Conservation (phyloP, 1,284 basidiomycete species). For the Melampsora americana region DNA sequence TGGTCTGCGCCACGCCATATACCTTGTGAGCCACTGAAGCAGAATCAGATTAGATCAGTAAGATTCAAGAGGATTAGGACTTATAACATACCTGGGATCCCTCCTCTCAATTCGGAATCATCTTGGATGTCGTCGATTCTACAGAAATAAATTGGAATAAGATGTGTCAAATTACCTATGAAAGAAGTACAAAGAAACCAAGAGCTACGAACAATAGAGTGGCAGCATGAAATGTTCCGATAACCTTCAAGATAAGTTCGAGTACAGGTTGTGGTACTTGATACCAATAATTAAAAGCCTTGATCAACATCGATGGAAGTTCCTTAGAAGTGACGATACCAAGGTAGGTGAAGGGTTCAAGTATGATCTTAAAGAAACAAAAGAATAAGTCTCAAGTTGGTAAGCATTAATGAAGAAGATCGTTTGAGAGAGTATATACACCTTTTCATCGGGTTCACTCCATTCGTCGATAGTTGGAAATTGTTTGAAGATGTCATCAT, state of each 20-base stretch:
- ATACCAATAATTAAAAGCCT: constrained; percentile 92
- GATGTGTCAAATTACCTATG: neutral
- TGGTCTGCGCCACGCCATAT: constrained; percentile 91
- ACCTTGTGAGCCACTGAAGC: constrained; percentile 80
- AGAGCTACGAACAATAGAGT: constrained; percentile 68
- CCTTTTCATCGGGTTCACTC: neutral
- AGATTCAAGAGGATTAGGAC: neutral
- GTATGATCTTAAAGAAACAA: constrained; percentile 59
- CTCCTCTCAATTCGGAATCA: constrained; percentile 81
- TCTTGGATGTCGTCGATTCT: constrained; percentile 98
- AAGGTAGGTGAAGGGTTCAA: constrained; percentile 88
- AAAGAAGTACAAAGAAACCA: neutral
- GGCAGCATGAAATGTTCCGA: constrained; percentile 90
- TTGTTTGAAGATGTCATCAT: neutral
- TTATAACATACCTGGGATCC: constrained; percentile 65
- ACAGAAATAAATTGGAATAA: constrained; percentile 24
- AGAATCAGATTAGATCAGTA: constrained; percentile 19
- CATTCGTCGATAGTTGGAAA: neutral
- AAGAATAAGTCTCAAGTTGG: no score
- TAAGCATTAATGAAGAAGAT: no score
- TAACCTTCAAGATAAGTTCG: constrained; percentile 69
- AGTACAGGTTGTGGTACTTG: constrained; percentile 72
- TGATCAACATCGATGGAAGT: constrained; percentile 80
- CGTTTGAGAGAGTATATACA: neutral
- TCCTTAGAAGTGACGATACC: constrained; percentile 92